Conservation (phyloP, 768 basidiomycete species). For the Auricularia sp. region DNA sequence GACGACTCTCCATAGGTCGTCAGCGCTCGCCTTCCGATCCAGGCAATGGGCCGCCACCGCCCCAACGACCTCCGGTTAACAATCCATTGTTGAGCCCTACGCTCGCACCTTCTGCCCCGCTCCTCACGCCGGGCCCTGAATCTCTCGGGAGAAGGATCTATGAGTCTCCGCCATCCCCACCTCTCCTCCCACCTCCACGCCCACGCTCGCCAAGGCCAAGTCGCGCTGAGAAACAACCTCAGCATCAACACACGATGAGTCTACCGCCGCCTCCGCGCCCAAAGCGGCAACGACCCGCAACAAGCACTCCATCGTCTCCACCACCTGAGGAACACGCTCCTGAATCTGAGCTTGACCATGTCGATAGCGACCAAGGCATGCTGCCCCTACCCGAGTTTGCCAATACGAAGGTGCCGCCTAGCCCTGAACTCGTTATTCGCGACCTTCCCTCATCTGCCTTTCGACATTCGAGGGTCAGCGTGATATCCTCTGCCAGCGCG, state of each 20-base stretch:
- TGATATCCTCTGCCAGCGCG: neutral
- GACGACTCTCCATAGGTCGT: neutral
- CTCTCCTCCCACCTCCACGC: neutral
- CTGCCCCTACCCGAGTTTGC: neutral
- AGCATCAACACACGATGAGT: neutral
- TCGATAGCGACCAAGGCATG: neutral
- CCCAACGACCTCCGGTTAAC: neutral
- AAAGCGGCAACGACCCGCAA: constrained; percentile 1
- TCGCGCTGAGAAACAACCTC: neutral
- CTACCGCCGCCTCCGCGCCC: neutral
- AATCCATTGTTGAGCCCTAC: neutral
- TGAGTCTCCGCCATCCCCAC: neutral
- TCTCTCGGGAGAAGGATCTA: neutral
- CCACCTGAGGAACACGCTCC: constrained; percentile 17
- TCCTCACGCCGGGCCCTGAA: neutral
- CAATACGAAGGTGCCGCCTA: neutral
- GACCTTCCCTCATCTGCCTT: neutral
- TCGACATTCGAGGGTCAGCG: neutral
- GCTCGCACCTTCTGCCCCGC: neutral
- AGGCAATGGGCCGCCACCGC: neutral
- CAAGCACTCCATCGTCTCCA: constrained; percentile 19
- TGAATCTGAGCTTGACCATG: neutral
- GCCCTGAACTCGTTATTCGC: neutral
- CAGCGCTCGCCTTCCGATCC: neutral
- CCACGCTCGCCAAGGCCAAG: neutral